Conservation (phyloP, 2,329 filamentous ascomycete species). For the Trichoderma aggressivum region DNA sequence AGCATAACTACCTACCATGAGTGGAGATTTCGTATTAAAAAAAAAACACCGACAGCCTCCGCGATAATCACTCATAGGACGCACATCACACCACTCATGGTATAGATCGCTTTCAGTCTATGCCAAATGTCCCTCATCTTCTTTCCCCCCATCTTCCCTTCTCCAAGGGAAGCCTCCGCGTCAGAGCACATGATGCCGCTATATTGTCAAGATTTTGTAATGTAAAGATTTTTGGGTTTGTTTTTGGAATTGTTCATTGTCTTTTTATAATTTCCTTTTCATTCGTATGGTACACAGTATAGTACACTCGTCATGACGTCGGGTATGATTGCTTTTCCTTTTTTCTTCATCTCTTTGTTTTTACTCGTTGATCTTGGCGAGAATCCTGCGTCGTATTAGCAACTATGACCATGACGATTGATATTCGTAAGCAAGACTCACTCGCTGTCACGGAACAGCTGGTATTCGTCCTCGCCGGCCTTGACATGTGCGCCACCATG, state of each 20-base stretch:
- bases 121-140: neutral
- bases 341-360: slow-evolving; percentile 20
- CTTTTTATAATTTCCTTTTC: neutral
- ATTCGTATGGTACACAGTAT: slow-evolving; percentile 35
- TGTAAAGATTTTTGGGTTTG: neutral
- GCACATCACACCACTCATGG: neutral
- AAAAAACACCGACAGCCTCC: slow-evolving; percentile 14
- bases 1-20: slow-evolving; percentile 3
- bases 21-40: slow-evolving; percentile 28
- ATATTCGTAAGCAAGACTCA: slow-evolving; percentile 51
- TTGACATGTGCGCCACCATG: slow-evolving; percentile 94
- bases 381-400: slow-evolving; percentile 59
- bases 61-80: slow-evolving; percentile 16
- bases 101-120: neutral
- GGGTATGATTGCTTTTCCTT: slow-evolving; percentile 13
- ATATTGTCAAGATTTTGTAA: neutral
- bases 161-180: neutral
- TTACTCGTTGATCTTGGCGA: slow-evolving; percentile 98
- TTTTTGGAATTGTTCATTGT: neutral
- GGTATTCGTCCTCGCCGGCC: slow-evolving; percentile 95
- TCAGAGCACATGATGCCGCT: neutral
- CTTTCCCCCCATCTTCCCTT: neutral
- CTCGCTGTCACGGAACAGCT: slow-evolving; percentile 97
- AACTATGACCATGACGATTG: neutral
- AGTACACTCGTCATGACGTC: slow-evolving; percentile 29